These are phyloP conservation scores for Stellera chamaejasme DNA, from an alignment of 345 rosid species.

Conservation along the genomic window DNA sequence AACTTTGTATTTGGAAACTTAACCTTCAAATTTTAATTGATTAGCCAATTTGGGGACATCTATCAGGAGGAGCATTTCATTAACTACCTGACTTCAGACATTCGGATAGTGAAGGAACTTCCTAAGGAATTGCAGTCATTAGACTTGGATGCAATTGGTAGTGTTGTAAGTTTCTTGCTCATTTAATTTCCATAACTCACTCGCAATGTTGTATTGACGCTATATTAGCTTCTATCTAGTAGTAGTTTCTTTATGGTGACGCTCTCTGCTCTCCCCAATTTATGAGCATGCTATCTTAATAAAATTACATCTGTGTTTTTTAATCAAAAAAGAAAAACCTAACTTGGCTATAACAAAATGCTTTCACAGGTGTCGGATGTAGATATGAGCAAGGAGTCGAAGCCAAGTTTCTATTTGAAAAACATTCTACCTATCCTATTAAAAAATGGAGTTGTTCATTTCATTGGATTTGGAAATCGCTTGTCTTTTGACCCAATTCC, in stretches of 20 bases:
- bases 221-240: background rate
- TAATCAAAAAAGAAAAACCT: no score
- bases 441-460: conserved; percentile 72
- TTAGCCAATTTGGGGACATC: conserved; percentile 86
- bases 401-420: conserved; percentile 75
- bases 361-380: conserved; percentile 62
- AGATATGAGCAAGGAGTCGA: conserved; percentile 73
- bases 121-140: conserved; percentile 71
- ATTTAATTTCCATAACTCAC: background rate
- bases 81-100: conserved; percentile 67
- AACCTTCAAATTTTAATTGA: conserved; percentile 14
- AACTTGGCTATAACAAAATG: conserved; percentile 5
- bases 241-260: background rate
- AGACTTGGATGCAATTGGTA: conserved; percentile 85
- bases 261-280: background rate
- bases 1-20: conserved; percentile 11
- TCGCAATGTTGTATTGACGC: background rate
- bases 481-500: conserved; percentile 94
- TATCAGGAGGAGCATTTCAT: conserved; percentile 90
- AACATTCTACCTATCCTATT: conserved; percentile 73
- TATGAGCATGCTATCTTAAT: background rate
- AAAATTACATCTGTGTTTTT: no score
- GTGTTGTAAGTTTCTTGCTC: conserved; percentile 56
- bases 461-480: conserved; percentile 91
- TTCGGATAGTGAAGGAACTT: conserved; percentile 74